Evolutionary conservation across 2,329 filamentous ascomycete genomes (phyloP), one percentile per base, ranked within the genome.

Genomic region (Colletotrichum euphorbiae): DNA sequence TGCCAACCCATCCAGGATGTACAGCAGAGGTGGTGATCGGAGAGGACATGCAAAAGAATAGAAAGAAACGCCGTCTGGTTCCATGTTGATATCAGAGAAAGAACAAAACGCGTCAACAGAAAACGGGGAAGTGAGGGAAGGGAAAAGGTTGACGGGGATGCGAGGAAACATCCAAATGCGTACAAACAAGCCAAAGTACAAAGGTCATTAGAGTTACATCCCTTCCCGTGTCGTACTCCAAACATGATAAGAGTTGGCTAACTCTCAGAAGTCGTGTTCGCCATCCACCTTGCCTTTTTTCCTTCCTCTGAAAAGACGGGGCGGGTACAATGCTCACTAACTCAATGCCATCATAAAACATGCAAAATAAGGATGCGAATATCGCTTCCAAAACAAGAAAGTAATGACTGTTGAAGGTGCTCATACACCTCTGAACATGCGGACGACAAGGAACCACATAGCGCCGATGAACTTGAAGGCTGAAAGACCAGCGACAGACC

Each of bases 401-500:
- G 38, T 43, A 52, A 12, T 46, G 7, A 28, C 33, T n/a, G 7
- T 46, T 17, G 33, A 9, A 17, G 21, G 19, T 13, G 7, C 38
- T 73, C 81, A 90, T 65, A 91, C 89, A 72, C 89, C 89, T 71
- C 93, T 89, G 79, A 97, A 95, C 88, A 97, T 87, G 74, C 94
- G 86, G 65, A 95, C 91, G 73, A 98, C 85, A 84, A 99, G 86
- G 82, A 98, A 98, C 93, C 94, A 97, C 80, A 93, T 85, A 0
- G 93, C 93, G 3, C 94, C 94, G 24, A 94, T 81, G 74, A 98
- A 97, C 77, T 95, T 93, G 80, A 98, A 95, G 2, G 89, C 88
- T 24, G 92, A 94, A 63, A 98, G 79, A 2, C 83, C 94, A 0
- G 94, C 94, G 45, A 98, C 94, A 77, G 90, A 94, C 90, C 94